Evolutionary conservation across 1,284 basidiomycete species (phyloP), one percentile per base, ranked within the genome.

Genomic region (Caloboletus inedulis): DNA sequence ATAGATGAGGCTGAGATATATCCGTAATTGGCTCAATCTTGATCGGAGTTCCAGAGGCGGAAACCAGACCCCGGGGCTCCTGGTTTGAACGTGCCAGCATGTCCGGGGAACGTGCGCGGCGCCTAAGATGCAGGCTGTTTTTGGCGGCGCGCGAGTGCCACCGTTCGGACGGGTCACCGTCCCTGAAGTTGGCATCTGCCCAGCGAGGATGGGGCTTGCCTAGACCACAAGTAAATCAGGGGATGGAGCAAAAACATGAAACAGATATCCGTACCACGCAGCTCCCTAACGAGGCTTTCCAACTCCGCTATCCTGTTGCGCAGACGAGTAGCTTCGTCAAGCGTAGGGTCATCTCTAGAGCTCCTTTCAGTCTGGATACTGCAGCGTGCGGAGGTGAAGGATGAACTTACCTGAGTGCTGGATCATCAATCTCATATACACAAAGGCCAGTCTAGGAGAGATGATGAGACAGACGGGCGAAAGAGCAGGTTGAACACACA

Each of bases 371-470:
- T 59, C 37, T 59, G 56, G 29, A 53, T 19, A 33, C n/a, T 16
- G 46, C 4, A 13, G 6, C 8, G 21, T 31, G 49, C 31, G 50
- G 43, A 49, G 40, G 41, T 41, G 25, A 34, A 56, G 35, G 13
- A 23, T 7, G 47, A 40, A 52, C 80, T 61, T 62, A 90, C 89
- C 87, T 79, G 48, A 90, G 75, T 10, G 87, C 83, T 13, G 89
- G 87, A 70, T 94, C 91, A 68, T 94, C 92, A 53, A 94, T 89
- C 66, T 94, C 91, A 62, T 94, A 94, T 0, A 94, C 91, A 67
- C 91, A 94, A 18, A 93, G 85, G 36, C 91, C 92, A 19, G 91
- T 94, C 87, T 91, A 56, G 2, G 53, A 5, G 43, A 29, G 10
- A 12, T 12, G 56, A 51, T 60, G 46, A 62, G 57, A 44, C 37